Evolutionary conservation across 352 stramenopile genomes (phyloP), one percentile per base, ranked within the genome.

Genomic region (Blastocystis sp.): DNA sequence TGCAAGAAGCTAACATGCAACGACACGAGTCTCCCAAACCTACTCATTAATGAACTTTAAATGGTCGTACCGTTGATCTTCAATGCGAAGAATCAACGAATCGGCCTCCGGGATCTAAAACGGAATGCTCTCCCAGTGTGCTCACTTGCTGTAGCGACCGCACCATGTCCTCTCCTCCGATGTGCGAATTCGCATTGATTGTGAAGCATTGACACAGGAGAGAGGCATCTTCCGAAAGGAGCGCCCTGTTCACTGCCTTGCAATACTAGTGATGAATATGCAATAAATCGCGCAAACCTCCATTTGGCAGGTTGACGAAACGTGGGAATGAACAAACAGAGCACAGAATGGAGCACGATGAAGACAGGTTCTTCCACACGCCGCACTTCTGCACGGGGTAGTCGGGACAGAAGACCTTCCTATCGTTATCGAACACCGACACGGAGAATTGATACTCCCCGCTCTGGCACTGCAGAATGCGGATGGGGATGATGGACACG

Each of bases 371-470:
- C 42, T 64, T 79, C 43, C 42, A 79, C 45, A 62, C 3, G 19
- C 43, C 69, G 57, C 69, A 79, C 48, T 60, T 63, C 57, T 79
- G 69, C 57, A 79, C 69, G 19, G 69, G 69, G 52, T 64, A 79
- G 60, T 79, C 69, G 11, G 69, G 69, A 79, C 69, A 79, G 69
- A 61, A 79, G 19, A 79, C 57, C 48, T 79, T 79, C 11, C 14
- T 45, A 63, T 79, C 69, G 40, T 61, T 79, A 38, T 79, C 69
- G 52, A 79, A 79, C 17, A 79, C 69, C 17, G 42, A 62, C 19
- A 64, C 69, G 40, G 34, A 45, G 52, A 79, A 79, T 21, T 38
- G 43, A 62, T 64, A 42, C 21, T 40, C 57, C 1, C 52, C 69
- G 40, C 69, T 79, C 69, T 79, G 21, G 40, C 69, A 79, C 17